Evolutionary conservation across 78 protist species (phyloP).

Genomic region (Polysphondylium violaceum): DNA sequence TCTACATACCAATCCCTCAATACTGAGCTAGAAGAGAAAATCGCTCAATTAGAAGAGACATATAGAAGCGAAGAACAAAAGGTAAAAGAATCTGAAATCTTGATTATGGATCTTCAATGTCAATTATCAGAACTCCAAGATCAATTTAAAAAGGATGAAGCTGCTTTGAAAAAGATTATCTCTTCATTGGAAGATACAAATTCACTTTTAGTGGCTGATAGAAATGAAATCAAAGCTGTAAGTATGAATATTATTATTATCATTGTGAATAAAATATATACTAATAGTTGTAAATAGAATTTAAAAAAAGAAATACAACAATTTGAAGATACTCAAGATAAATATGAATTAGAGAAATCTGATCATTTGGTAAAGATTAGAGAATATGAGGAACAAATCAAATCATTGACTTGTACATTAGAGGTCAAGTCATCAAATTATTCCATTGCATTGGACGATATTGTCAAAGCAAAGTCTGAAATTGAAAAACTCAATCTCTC

Average conservation of each 20-base stretch:
- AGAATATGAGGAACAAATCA: background rate
- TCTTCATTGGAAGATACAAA: too few relatives aligned
- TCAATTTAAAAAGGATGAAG: too few relatives aligned
- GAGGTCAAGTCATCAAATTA: background rate
- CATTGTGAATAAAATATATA: too few relatives aligned
- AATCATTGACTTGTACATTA: background rate
- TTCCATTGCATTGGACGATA: background rate
- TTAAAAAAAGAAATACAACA: background rate
- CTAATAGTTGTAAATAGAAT: too few relatives aligned
- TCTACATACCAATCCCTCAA: background rate
- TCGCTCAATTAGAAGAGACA: background rate
- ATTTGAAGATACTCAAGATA: background rate
- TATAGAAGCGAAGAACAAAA: background rate
- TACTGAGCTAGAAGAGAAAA: background rate
- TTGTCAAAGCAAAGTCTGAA: background rate
- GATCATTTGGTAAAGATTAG: background rate
- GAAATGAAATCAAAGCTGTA: too few relatives aligned
- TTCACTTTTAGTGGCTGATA: too few relatives aligned
- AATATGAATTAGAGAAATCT: background rate
- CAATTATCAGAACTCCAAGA: slow-evolving; percentile 11
- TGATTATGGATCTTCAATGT: slow-evolving; percentile 3
- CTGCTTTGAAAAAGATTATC: too few relatives aligned
- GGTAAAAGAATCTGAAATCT: slow-evolving; percentile 8
- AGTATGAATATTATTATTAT: too few relatives aligned
- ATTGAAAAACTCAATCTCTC: background rate